phyloP scores from a whole-genome alignment of 305 asterid genomes.

The Fraxinus xanthoxyloides region DNA sequence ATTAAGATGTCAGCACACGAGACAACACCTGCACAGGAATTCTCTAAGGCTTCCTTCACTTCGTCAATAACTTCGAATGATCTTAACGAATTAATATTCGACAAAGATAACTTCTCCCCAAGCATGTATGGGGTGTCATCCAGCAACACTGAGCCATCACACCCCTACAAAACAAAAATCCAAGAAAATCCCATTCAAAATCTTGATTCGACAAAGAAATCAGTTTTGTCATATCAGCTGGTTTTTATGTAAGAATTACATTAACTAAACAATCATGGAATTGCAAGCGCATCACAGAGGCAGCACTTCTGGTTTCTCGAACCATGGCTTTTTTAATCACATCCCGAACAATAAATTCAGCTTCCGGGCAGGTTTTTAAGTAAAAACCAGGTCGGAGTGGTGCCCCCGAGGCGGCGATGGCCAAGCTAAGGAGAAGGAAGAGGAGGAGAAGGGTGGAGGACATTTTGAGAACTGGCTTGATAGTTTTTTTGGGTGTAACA shows the following conservation, averaged over 20 bases:
- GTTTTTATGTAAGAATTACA: constrained; percentile 22
- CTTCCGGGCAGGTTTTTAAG: constrained; percentile 62
- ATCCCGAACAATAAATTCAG: constrained; percentile 56
- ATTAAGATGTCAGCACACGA: constrained; percentile 90
- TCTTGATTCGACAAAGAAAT: background rate
- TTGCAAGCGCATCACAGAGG: constrained; percentile 92
- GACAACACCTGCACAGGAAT: constrained; percentile 59
- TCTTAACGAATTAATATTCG: constrained; percentile 75
- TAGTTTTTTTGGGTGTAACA: constrained; percentile 12
- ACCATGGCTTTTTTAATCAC: constrained; percentile 56
- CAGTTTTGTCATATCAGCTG: background rate
- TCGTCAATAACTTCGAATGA: constrained; percentile 73
- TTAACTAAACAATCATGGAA: constrained; percentile 86
- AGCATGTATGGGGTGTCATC: constrained; percentile 71
- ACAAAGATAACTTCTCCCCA: constrained; percentile 73
- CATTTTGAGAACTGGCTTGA: constrained; percentile 32
- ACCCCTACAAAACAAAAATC: constrained; percentile 50
- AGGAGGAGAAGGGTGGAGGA: constrained; percentile 2
- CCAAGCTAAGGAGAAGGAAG: constrained; percentile 26
- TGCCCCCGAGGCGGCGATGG: constrained; percentile 22
- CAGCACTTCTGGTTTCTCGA: constrained; percentile 63
- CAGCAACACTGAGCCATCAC: constrained; percentile 85
- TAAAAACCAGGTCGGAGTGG: constrained; percentile 56
- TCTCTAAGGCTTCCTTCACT: constrained; percentile 64
- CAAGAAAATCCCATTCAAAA: background rate